phyloP scores from a whole-genome alignment of 495 filamentous ascomycete genomes.

The Neurospora africana region DNA sequence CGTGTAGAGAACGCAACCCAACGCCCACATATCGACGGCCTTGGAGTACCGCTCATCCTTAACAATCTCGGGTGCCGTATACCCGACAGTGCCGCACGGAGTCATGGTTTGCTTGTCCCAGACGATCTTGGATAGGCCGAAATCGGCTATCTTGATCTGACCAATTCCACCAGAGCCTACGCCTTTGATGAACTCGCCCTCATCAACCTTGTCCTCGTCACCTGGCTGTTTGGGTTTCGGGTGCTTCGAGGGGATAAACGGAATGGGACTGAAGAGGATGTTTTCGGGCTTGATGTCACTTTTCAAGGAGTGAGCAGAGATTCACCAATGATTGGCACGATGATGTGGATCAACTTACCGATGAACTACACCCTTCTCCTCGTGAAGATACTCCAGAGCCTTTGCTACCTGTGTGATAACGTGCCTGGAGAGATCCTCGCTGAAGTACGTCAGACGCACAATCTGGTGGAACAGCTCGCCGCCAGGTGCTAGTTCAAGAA shows the following conservation, averaged over 20 bases:
- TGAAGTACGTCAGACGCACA: slow-evolving; percentile 95
- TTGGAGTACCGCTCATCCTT: slow-evolving; percentile 99
- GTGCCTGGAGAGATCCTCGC: slow-evolving; percentile 87
- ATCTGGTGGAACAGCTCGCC: slow-evolving; percentile 98
- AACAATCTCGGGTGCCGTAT: slow-evolving; percentile 98
- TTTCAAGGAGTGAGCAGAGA: slow-evolving; percentile 5
- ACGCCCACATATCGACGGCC: slow-evolving; percentile 98
- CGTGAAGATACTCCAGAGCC: slow-evolving; percentile 88
- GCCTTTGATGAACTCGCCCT: slow-evolving; percentile 83
- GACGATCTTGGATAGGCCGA: slow-evolving; percentile 92
- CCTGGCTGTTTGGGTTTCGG: slow-evolving; percentile 70
- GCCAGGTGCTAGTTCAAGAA: slow-evolving; percentile 88
- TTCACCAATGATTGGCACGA: background rate
- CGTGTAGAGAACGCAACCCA: slow-evolving; percentile 95
- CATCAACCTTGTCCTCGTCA: slow-evolving; percentile 95
- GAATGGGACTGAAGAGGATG: slow-evolving; percentile 78
- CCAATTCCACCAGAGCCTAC: slow-evolving; percentile 89
- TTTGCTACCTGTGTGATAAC: slow-evolving; percentile 91
- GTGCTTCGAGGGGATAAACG: slow-evolving; percentile 67
- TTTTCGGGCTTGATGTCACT: slow-evolving; percentile 99
- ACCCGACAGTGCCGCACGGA: slow-evolving; percentile 93
- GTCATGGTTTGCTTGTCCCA: slow-evolving; percentile 99
- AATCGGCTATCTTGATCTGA: slow-evolving; percentile 93
- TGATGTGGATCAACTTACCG: slow-evolving; percentile 48
- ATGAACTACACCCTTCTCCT: slow-evolving; percentile 90